Evolutionary conservation across 140 eudicot species (phyloP), one percentile per base, ranked within the genome.

Genomic region (Cichorium intybus): DNA sequence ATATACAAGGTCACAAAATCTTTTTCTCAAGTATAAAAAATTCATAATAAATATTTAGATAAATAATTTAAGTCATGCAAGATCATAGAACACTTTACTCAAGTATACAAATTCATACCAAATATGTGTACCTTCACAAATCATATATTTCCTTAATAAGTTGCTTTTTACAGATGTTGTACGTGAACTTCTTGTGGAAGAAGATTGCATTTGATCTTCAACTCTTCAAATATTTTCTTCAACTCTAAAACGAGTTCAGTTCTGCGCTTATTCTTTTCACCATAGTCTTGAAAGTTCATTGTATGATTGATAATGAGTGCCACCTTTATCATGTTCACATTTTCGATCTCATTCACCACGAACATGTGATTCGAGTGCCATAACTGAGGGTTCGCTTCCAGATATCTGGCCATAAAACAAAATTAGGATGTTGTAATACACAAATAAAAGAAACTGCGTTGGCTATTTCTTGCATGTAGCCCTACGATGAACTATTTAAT

Each of bases 181-280:
- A 0, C 86, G 88, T 53, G 77, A 62, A 80, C 81, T 49, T 80
- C 80, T 66, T 77, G 87, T 10, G 90, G 90, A 24, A 80, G 84
- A 52, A 77, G 86, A 68, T 75, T 60, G 61, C 73, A 80, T 68
- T 58, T 64, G 71, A 84, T 77, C 2, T 60, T 47, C 21, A 84
- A 66, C n/a, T 84, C 86, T 66, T 84, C 90, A 46, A 84, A 84
- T 4, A 80, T 69, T 53, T 58, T 84, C 81, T 84, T 84, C 77
- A 77, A 52, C 64, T 84, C 87, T 21, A 80, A 33, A 20, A 80
- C 80, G 2, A 84, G 60, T 41, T 74, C 84, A 5, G 75, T 35
- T 71, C 70, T 84, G n/a, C 90, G 63, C 18, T 62, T 77, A 39
- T 24, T 71, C 64, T 67, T 84, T 64, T 80, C 86, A 12, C 68